These are phyloP conservation scores for Cerrena zonata DNA, from an alignment of 1,284 basidiomycete species.

Conservation along the genomic window DNA sequence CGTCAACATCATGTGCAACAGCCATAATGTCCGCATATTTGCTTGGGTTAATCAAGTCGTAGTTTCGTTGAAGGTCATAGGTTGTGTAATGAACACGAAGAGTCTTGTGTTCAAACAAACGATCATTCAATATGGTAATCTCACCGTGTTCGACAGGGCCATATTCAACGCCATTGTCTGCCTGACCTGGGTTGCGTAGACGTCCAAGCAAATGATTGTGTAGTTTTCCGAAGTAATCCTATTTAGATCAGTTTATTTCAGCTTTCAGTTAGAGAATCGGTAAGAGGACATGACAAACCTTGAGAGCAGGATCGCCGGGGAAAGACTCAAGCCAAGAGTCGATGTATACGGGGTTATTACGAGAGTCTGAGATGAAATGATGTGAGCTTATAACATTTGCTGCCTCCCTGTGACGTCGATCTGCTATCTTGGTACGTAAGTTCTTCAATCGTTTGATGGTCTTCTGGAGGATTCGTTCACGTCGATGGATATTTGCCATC, in stretches of 20 bases:
- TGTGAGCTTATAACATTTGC: too few species aligned
- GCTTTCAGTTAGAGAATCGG: neutral
- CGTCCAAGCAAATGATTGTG: neutral
- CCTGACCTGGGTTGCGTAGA: neutral
- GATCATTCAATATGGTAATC: slow-evolving; percentile 11
- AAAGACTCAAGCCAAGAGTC: neutral
- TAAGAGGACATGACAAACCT: neutral
- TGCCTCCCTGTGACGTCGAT: too few species aligned
- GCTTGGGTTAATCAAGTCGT: slow-evolving; percentile 29
- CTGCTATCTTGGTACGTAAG: too few species aligned
- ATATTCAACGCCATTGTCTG: neutral
- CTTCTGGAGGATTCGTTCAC: neutral
- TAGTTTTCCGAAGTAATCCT: neutral
- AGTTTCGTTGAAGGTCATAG: slow-evolving; percentile 22
- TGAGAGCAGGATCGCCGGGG: too few species aligned
- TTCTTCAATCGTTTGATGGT: too few species aligned
- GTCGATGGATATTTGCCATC: neutral
- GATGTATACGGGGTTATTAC: neutral
- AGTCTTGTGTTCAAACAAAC: slow-evolving; percentile 19
- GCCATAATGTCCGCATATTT: slow-evolving; percentile 10
- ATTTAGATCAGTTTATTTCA: neutral
- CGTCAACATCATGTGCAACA: neutral
- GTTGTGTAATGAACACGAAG: slow-evolving; percentile 23
- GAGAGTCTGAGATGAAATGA: neutral
- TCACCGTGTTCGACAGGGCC: neutral